A percentile compares a stretch with the other conserved stretches of the same genome.
Evolutionary conservation across 805 yeast species (phyloP).

Genomic region (Zygosaccharomyces pseudorouxii): DNA sequence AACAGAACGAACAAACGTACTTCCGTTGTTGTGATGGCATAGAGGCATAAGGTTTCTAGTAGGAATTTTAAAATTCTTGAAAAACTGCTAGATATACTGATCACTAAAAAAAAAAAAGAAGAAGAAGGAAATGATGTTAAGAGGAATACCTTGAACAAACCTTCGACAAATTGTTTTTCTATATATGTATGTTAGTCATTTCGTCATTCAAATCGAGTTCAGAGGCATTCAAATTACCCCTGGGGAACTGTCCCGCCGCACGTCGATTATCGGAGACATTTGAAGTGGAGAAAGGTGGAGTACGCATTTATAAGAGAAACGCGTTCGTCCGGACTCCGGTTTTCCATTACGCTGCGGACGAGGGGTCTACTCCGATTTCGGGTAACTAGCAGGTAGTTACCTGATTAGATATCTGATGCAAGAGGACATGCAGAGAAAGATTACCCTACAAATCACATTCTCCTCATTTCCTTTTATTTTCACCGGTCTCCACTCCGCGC

Average conservation of each 20-base stretch:
- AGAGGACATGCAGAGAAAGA: not conserved
- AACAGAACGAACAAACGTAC: conserved; percentile 74
- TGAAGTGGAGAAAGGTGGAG: not conserved
- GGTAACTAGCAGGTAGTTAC: not conserved
- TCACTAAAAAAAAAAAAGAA: not conserved
- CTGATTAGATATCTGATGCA: not conserved
- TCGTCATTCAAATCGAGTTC: not conserved
- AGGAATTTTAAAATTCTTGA: too few relatives aligned
- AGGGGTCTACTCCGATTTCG: not conserved
- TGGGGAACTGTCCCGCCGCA: not conserved
- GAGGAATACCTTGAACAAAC: too few relatives aligned
- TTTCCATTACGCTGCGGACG: not conserved
- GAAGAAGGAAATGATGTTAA: not conserved
- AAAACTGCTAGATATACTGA: too few relatives aligned
- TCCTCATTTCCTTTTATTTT: not conserved
- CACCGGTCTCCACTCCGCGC: not conserved
- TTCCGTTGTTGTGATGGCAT: conserved; percentile 43
- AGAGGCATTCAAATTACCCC: not conserved
- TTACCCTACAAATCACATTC: not conserved
- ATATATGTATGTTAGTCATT: not conserved
- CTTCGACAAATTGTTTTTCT: not conserved
- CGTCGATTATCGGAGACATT: not conserved
- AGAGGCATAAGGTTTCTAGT: not conserved
- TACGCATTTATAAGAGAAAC: not conserved
- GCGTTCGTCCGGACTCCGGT: conserved; percentile 1